Evolutionary conservation across 805 yeast species (phyloP).

Genomic region (Yamadazyma sp.): DNA sequence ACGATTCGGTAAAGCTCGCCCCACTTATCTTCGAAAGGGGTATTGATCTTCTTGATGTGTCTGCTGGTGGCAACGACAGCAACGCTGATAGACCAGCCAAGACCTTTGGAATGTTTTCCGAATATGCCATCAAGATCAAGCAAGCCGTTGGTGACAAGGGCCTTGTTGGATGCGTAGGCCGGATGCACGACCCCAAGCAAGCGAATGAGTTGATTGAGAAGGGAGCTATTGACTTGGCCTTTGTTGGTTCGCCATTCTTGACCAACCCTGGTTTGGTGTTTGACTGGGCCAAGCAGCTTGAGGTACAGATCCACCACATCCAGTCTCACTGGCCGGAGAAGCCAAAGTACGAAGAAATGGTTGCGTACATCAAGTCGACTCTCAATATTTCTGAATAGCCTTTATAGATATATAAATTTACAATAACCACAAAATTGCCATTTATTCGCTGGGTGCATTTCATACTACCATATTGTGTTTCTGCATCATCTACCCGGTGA

Average conservation of each 20-base stretch:
- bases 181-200: conserved; percentile 26
- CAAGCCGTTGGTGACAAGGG: conserved; percentile 43
- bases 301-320: conserved; percentile 29
- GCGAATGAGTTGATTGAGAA: conserved; percentile 43
- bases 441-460: too few species aligned
- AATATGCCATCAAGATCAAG: conserved; percentile 43
- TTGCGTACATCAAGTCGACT: conserved; percentile 10
- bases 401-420: too few species aligned
- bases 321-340: conserved; percentile 26
- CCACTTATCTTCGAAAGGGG: conserved; percentile 42
- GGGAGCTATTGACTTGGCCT: conserved; percentile 47
- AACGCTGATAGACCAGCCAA: conserved; percentile 23
- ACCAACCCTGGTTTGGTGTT: conserved; percentile 51
- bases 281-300: conserved; percentile 51
- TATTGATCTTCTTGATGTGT: conserved; percentile 53
- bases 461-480: too few species aligned
- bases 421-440: too few species aligned
- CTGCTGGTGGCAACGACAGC: conserved; percentile 51
- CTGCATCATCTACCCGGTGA: too few species aligned
- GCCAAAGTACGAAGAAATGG: conserved; percentile 14
- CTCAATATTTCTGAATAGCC: too few species aligned
- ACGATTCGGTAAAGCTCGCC: conserved; percentile 44
- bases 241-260: conserved; percentile 48
- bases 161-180: conserved; percentile 50
- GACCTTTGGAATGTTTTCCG: conserved; percentile 35